These are phyloP conservation scores for Pichia ethanolica DNA, from an alignment of 805 yeast species.

Conservation along the genomic window DNA sequence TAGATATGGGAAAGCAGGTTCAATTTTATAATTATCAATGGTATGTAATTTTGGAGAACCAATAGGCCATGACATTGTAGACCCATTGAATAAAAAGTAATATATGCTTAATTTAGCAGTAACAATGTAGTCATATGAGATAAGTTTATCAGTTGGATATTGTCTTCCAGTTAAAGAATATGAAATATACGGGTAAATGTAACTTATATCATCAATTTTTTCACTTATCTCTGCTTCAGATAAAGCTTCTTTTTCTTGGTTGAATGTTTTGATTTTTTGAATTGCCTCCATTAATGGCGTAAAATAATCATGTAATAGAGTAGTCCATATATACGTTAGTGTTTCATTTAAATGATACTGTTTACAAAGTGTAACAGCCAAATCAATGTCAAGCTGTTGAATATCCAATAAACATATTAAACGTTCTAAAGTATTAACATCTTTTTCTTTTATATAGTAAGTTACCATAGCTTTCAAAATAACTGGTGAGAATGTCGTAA, in stretches of 20 bases:
- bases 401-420: slow-evolving; percentile 65
- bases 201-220: slow-evolving; percentile 18
- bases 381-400: slow-evolving; percentile 65
- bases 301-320: slow-evolving; percentile 57
- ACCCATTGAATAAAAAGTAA: slow-evolving; percentile 52
- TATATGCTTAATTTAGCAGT: slow-evolving; percentile 47
- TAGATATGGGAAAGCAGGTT: slow-evolving; percentile 67
- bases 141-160: slow-evolving; percentile 61
- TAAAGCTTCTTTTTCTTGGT: slow-evolving; percentile 8
- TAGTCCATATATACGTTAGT: slow-evolving; percentile 64
- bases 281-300: slow-evolving; percentile 64
- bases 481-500: slow-evolving; percentile 50
- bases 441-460: slow-evolving; percentile 33
- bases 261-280: slow-evolving; percentile 21
- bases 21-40: slow-evolving; percentile 27
- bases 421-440: slow-evolving; percentile 51
- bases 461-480: slow-evolving; percentile 57
- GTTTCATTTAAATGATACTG: slow-evolving; percentile 53
- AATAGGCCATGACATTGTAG: slow-evolving; percentile 40
- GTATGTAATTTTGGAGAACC: slow-evolving; percentile 29
- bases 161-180: slow-evolving; percentile 69
- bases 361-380: slow-evolving; percentile 57
- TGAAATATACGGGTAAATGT: slow-evolving; percentile 55
- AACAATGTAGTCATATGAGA: slow-evolving; percentile 29
- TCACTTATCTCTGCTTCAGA: slow-evolving; percentile 8